A percentile compares a stretch with the other conserved stretches of the same genome.
Conservation (phyloP, 129 eudicot species). For the Pittosporum tobira region DNA sequence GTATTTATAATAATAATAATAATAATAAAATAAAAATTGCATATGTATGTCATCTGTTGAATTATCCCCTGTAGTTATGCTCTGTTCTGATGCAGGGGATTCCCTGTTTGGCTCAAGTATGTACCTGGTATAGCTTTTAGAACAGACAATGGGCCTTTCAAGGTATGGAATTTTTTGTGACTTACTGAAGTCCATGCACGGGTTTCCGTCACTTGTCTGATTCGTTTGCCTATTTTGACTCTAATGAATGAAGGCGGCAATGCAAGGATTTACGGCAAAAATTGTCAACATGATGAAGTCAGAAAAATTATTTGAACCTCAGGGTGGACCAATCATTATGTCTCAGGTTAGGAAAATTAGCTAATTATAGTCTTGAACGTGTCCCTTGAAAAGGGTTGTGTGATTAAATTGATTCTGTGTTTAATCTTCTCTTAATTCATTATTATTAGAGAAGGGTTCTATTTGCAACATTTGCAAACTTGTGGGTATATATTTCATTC, state of each 20-base stretch:
- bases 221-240: constrained; percentile 2
- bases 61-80: no score
- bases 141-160: constrained; percentile 54
- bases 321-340: constrained; percentile 92
- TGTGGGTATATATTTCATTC: no score
- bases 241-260: constrained; percentile 49
- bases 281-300: constrained; percentile 86
- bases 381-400: not conserved
- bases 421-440: not conserved
- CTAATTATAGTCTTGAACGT: not conserved
- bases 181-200: not conserved
- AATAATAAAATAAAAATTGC: no score
- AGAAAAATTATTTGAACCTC: constrained; percentile 72
- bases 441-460: not conserved
- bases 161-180: constrained; percentile 20
- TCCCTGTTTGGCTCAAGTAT: constrained; percentile 44
- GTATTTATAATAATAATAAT: not conserved
- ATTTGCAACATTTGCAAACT: no score
- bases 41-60: constrained; percentile 4
- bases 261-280: constrained; percentile 70
- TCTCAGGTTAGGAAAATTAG: constrained; percentile 50
- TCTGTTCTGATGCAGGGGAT: constrained; percentile 34
- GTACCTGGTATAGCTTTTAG: constrained; percentile 57
- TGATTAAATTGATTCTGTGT: not conserved
- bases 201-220: not conserved